Conservation (phyloP, 2,329 filamentous ascomycete genomes). For the Rhytidhysteron rufulum region DNA sequence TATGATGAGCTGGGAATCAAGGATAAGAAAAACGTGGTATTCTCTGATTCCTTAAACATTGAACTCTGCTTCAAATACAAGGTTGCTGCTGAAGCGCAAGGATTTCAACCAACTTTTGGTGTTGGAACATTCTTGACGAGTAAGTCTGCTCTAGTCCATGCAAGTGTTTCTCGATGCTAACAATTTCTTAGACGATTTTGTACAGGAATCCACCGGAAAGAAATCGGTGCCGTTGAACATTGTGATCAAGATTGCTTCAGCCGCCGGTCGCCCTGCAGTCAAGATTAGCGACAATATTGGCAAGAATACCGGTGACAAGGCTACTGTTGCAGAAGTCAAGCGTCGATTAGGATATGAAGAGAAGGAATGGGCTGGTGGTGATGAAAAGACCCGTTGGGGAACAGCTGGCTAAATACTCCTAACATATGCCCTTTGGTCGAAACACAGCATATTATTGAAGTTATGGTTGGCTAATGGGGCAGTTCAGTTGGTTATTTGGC, state of each 20-base stretch:
- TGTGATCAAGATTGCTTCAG: constrained; percentile 92
- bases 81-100: constrained; percentile 70
- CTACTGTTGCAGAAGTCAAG: constrained; percentile 79
- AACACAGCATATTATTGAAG: too few relatives aligned
- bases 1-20: constrained; percentile 73
- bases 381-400: constrained; percentile 82
- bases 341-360: constrained; percentile 80
- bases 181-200: constrained; percentile 68
- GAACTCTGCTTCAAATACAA: constrained; percentile 91
- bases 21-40: constrained; percentile 84
- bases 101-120: constrained; percentile 84
- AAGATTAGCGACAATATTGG: constrained; percentile 87
- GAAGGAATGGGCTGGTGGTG: constrained; percentile 75
- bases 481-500: too few relatives aligned
- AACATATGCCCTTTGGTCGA: neutral
- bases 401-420: constrained; percentile 26
- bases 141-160: constrained; percentile 27
- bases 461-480: too few relatives aligned
- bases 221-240: constrained; percentile 95
- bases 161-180: constrained; percentile 10
- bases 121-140: constrained; percentile 93
- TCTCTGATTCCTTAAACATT: constrained; percentile 91
- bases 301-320: constrained; percentile 89
- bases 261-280: constrained; percentile 73
- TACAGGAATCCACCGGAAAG: constrained; percentile 63